Conservation (phyloP, 2,329 filamentous ascomycete genomes). For the Colletotrichum paranaense region DNA sequence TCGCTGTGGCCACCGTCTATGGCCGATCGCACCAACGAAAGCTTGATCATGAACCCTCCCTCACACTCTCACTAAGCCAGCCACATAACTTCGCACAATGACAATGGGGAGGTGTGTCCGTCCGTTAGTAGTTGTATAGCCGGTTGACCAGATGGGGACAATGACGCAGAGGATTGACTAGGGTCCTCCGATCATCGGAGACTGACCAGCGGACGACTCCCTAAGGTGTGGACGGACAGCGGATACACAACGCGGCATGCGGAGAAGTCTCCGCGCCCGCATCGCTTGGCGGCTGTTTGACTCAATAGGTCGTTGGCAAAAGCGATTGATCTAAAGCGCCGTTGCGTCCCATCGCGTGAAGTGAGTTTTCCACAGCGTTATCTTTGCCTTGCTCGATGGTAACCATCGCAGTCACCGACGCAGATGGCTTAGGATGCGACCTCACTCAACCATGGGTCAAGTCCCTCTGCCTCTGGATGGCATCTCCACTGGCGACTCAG, state of each 20-base stretch:
- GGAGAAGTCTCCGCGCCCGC: constrained; percentile 17
- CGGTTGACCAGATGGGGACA: background rate
- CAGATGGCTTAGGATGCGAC: constrained; percentile 12
- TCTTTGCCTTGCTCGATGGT: background rate
- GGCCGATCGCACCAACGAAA: too few relatives aligned
- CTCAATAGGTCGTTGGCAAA: background rate
- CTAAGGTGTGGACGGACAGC: too few relatives aligned
- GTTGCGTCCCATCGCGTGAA: background rate
- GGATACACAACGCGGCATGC: background rate
- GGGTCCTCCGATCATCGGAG: constrained; percentile 25
- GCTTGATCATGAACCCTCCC: too few relatives aligned
- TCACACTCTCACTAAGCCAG: too few relatives aligned
- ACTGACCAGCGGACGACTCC: background rate
- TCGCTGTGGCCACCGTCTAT: too few relatives aligned
- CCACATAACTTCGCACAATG: background rate
- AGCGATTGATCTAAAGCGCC: background rate
- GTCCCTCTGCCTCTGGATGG: background rate
- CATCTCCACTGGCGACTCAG: background rate
- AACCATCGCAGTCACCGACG: background rate
- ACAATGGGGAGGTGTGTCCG: background rate
- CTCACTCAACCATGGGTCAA: background rate
- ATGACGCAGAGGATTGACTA: background rate
- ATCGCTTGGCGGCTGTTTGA: background rate
- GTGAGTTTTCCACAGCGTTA: background rate
- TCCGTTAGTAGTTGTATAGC: too few relatives aligned